Evolutionary conservation across 2,329 filamentous ascomycete genomes (phyloP), one percentile per base, ranked within the genome.

Genomic region (Phoma sp.): DNA sequence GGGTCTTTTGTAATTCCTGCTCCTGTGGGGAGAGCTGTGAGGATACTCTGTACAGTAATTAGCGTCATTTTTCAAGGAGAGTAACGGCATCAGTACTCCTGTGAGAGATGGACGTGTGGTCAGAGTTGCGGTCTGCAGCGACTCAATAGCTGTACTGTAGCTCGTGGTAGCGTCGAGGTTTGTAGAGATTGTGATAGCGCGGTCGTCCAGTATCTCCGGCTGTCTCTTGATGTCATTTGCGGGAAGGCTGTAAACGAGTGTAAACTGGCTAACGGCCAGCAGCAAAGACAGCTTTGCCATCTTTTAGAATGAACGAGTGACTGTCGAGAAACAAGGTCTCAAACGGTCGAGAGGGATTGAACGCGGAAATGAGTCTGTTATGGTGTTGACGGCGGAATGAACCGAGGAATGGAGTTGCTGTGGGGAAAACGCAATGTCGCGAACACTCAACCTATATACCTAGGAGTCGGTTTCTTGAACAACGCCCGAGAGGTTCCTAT

Each of bases 11-110:
- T 71, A 39, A 70, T 62, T 25, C 67, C 69, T 25, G 58, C 62
- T n/a, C 59, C 58, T 5, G 67, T 61, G 29, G 73, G 73, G n/a
- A 74, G 66, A 19, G 55, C 66, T 19, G 71, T 73, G 19, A 67
- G 31, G 9, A 75, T 67, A 43, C 58, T 65, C 73, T 75, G 10
- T 33, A n/a, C 10, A 32, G 13, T 2, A 41, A 36, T 65, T 36
- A 65, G 57, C 41, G 31, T 46, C 27, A 9, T 25, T n/a, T 27
- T 15, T 3, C 31, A 17, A 6, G 19, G 32, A 25, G 27, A 6
- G 2, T n/a, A 29, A 31, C 3, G 15, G 10, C 13, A 1, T 15
- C 43, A 61, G 32, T 65, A 74, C 73, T 13, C 71, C 72, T 38
- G 69, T 68, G 24, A 68, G 41, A 4, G 68, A 62, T 19, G 67